Percentiles rank a stretch among this genome's conserved stretches.
These are phyloP conservation scores for Leptomonas seymouri DNA, from an alignment of 208 protist genomes.

Conservation along the genomic window DNA sequence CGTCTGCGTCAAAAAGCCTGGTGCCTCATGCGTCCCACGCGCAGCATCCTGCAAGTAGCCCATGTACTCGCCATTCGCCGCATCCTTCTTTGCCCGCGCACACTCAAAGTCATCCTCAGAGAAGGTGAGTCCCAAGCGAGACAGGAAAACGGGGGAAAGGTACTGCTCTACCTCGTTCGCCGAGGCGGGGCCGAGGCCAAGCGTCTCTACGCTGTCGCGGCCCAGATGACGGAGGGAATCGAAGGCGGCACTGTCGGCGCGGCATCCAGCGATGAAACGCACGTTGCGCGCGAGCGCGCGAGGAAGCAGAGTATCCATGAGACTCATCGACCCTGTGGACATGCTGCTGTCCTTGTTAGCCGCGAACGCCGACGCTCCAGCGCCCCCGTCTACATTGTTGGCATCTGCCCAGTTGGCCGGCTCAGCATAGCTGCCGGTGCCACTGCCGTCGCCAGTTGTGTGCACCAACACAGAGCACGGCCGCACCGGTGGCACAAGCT, in stretches of 20 bases:
- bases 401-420: slow-evolving; percentile 25
- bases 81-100: slow-evolving; percentile 56
- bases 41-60: slow-evolving; percentile 65
- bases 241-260: slow-evolving; percentile 24
- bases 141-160: slow-evolving; percentile 42
- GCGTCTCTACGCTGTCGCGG: slow-evolving; percentile 66
- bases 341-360: background rate
- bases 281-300: slow-evolving; percentile 68
- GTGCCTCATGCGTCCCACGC: slow-evolving; percentile 52
- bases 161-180: slow-evolving; percentile 80
- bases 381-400: background rate
- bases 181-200: slow-evolving; percentile 46
- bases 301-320: slow-evolving; percentile 45
- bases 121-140: slow-evolving; percentile 46
- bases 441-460: slow-evolving; percentile 25
- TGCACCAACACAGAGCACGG: slow-evolving; percentile 61
- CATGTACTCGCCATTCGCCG: slow-evolving; percentile 56
- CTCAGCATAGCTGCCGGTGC: slow-evolving; percentile 25
- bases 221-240: slow-evolving; percentile 37
- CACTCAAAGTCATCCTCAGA: slow-evolving; percentile 76
- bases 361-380: background rate
- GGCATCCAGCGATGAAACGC: slow-evolving; percentile 64
- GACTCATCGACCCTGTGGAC: background rate
- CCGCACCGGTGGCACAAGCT: slow-evolving; percentile 32
- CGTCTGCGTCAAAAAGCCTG: slow-evolving; percentile 47